phyloP scores from a whole-genome alignment of 1,284 basidiomycete species.

The Calocybe gambosa region DNA sequence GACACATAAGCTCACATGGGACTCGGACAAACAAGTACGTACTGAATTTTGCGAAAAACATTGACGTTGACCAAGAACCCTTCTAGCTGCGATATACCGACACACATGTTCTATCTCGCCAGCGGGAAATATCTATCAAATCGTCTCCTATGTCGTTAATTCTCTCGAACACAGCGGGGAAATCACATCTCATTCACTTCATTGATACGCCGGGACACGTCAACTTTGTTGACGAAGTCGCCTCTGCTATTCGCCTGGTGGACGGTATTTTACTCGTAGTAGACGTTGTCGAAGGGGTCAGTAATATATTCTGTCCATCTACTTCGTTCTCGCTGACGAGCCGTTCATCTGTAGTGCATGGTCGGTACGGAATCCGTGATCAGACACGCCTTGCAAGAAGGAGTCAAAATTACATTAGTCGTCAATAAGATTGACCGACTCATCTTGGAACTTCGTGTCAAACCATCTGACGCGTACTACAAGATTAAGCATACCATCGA shows the following conservation, averaged over 20 bases:
- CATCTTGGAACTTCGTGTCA: conserved; percentile 93
- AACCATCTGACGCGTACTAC: conserved; percentile 95
- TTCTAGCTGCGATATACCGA: conserved; percentile 87
- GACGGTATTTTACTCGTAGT: conserved; percentile 95
- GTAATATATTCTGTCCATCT: conserved; percentile 21
- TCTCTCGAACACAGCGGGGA: conserved; percentile 81
- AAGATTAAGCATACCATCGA: conserved; percentile 99
- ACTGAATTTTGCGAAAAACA: conserved; percentile 12
- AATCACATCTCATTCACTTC: conserved; percentile 90
- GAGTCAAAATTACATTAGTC: conserved; percentile 87
- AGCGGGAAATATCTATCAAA: conserved; percentile 92
- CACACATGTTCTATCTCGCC: conserved; percentile 84
- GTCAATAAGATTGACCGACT: conserved; percentile 98
- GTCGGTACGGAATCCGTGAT: conserved; percentile 84
- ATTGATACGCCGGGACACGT: conserved; percentile 98
- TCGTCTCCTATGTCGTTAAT: conserved; percentile 95
- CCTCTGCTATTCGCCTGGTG: conserved; percentile 79
- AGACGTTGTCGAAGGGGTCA: conserved; percentile 91
- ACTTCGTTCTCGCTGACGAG: conserved; percentile 7
- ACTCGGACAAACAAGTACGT: conserved; percentile 80
- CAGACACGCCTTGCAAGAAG: conserved; percentile 83
- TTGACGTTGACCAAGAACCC: conserved; percentile 2
- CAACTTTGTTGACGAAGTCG: conserved; percentile 97
- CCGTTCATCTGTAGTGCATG: conserved; percentile 58
- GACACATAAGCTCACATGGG: conserved; percentile 93